Percentiles rank a stretch among this genome's conserved stretches.
Evolutionary conservation across 2,329 filamentous ascomycete species (phyloP).

Genomic region (Biscogniauxia marginata): DNA sequence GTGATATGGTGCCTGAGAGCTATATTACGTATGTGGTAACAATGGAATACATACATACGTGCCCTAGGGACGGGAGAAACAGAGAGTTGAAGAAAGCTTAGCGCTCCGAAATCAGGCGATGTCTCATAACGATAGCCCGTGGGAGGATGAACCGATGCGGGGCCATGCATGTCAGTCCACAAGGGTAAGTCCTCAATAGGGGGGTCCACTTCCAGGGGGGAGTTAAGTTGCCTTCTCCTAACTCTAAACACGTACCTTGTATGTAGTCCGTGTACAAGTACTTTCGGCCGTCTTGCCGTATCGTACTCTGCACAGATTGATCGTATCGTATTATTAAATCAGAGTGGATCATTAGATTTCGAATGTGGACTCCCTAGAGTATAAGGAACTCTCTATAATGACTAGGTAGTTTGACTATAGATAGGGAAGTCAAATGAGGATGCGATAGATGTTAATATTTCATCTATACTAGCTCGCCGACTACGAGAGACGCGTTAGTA

Average conservation of each 20-base stretch:
- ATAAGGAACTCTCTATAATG: not conserved
- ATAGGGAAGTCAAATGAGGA: not conserved
- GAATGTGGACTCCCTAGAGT: not conserved
- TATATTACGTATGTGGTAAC: not conserved
- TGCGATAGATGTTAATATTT: not conserved
- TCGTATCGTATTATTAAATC: not conserved
- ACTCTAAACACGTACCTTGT: slow-evolving; percentile 13
- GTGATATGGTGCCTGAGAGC: not conserved
- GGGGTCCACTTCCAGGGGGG: not conserved
- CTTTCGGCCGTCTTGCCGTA: not conserved
- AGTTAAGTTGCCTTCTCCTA: slow-evolving; percentile 1
- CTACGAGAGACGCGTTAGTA: not conserved
- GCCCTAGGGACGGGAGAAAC: slow-evolving; percentile 10
- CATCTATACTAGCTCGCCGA: not conserved
- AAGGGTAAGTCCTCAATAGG: slow-evolving; percentile 3
- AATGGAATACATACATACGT: not conserved
- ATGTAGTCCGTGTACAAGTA: not conserved
- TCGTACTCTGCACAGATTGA: not conserved
- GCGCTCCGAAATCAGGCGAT: slow-evolving; percentile 24
- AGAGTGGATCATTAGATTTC: not conserved
- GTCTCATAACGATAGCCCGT: slow-evolving; percentile 21
- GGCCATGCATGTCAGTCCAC: slow-evolving; percentile 27
- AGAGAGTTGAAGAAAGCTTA: slow-evolving; percentile 22
- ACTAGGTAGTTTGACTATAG: not conserved
- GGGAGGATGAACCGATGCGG: slow-evolving; percentile 31